Evolutionary conservation across 495 filamentous ascomycete genomes (phyloP), one percentile per base, ranked within the genome.

Genomic region (Podospora australis): DNA sequence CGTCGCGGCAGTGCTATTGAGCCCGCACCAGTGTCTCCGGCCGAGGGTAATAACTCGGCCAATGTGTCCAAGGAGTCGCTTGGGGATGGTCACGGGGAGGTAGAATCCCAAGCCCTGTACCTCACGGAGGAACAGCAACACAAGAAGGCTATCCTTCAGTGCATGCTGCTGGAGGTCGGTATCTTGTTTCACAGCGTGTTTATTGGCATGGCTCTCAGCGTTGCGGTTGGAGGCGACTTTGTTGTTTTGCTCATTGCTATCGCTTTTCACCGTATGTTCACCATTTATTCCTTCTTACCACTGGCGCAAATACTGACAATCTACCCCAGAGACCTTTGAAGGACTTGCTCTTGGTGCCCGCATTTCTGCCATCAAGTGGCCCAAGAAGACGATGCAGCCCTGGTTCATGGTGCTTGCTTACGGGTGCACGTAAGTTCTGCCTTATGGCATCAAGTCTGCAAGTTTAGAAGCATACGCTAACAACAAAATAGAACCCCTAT

Each of bases 321-420:
- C 2, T 3, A 9, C 19, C 10, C 1, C 38, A 62, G 58, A 84
- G 66, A 78, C 79, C 9, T 86, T 86, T 53, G 84, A 88, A 66
- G 84, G 84, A 10, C 71, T 88, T 4, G 84, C 84, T 3, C 77
- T 88, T 1, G 84, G 84, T n/a, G 78, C 79, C 9, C 75, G 84
- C 13, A 88, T 88, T 44, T 82, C 84, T 6, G 69, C 75, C 2
- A 71, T 87, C 14, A 56, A 73, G 1, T 82, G 76, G 54, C 73
- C 78, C 11, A 65, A 68, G 23, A 62, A 69, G 26, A 70, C 50
- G 41, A 64, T 60, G 66, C 78, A 64, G 73, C 90, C 90, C 6
- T 96, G 89, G 89, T 72, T 94, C 13, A 96, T 96, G 90, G 86
- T 83, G 9, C 69, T 91, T 5, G 88, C 90, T 0, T 96, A 94